Evolutionary conservation across 768 basidiomycete species (phyloP), one percentile per base, ranked within the genome.

Genomic region (Postia placenta): DNA sequence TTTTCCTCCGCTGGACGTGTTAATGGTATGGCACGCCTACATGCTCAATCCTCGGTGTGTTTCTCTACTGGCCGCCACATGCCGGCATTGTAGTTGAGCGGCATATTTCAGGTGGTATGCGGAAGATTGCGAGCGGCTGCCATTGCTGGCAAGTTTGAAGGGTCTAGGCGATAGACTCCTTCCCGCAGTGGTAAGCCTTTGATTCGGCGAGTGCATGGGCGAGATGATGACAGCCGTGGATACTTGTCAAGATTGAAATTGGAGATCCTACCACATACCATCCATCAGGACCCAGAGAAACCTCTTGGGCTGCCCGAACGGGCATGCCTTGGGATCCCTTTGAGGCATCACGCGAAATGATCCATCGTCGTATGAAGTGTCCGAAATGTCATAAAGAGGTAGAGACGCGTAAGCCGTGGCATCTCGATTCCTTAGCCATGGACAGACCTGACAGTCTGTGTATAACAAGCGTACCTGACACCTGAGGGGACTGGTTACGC

Each of bases 401-500:
- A 42, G 58, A 56, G 23, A 58, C 53, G 25, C 64, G 71, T 73
- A 57, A 59, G 72, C 59, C 20, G 17, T 33, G 14, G 3, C 17
- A 19, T 35, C 27, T 19, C 19, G 12, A n/a, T 19, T n/a, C n/a
- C n/a, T n/a, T 39, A 39, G 20, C 38, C 12, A 7, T 23, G 14
- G 4, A 22, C 45, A 17, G 30, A 37, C 37, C 11, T 17, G 6
- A 26, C n/a, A n/a, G n/a, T n/a, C n/a, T n/a, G n/a, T n/a, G 26
- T 28, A 26, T 25, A 20, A 35, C 48, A 24, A 80, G 79, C 69
- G 1, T 72, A 73, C 33, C 52, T 74, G 45, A 72, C 63, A 3
- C 57, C 56, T 6, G 50, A 59, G 0, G 74, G 72, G 1, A 71
- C 68, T 0, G 80, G 80, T 0, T 81, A 79, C 46, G 59, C 74